phyloP scores from a whole-genome alignment of 164 flowering plant species.

The Sextonia rubra region DNA sequence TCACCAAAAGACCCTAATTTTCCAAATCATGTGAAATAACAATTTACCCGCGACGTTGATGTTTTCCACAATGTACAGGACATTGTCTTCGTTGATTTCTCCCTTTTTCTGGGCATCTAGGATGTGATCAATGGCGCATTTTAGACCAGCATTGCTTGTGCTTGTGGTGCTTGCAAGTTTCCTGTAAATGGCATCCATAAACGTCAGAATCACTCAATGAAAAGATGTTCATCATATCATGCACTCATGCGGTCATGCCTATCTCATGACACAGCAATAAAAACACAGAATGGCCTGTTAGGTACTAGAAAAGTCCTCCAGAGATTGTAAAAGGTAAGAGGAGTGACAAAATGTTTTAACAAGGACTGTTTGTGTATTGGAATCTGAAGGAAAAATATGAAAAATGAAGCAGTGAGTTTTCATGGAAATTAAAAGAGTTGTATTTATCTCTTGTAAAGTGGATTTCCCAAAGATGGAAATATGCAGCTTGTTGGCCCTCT shows the following conservation, averaged over 20 bases:
- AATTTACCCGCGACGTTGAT: slow-evolving; percentile 84
- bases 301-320: not conserved
- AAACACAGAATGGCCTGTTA: not conserved
- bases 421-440: too few species aligned
- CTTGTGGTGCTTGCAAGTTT: slow-evolving; percentile 53
- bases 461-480: too few species aligned
- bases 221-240: not conserved
- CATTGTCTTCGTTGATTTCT: slow-evolving; percentile 91
- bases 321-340: not conserved
- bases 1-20: too few species aligned
- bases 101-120: slow-evolving; percentile 85
- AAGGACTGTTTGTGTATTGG: not conserved
- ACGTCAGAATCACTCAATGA: not conserved
- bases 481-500: too few species aligned
- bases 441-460: too few species aligned
- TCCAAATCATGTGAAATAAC: too few species aligned
- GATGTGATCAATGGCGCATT: slow-evolving; percentile 90
- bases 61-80: slow-evolving; percentile 89
- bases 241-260: not conserved
- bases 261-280: not conserved
- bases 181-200: slow-evolving; percentile 27
- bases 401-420: not conserved
- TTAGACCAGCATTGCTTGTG: slow-evolving; percentile 34
- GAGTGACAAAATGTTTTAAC: too few species aligned
- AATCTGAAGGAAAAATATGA: not conserved